These are phyloP conservation scores for Parascedosporium putredinis DNA, from an alignment of 2,329 filamentous ascomycete genomes.

Conservation along the genomic window DNA sequence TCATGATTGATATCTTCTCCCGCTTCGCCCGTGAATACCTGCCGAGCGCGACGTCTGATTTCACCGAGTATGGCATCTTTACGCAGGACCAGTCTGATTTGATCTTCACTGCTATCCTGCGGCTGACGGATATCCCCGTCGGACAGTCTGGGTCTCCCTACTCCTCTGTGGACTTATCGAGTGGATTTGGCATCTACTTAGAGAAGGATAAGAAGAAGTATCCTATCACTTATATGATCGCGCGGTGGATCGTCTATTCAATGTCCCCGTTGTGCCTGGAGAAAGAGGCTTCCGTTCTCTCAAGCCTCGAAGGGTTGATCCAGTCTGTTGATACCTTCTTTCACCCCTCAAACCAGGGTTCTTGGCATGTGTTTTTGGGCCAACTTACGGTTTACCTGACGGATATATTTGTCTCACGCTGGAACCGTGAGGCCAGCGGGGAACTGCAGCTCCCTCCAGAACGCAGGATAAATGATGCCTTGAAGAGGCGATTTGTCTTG, in stretches of 20 bases:
- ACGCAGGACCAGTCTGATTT: constrained; percentile 83
- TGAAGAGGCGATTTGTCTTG: constrained; percentile 83
- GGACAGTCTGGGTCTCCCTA: constrained; percentile 94
- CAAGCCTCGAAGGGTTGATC: constrained; percentile 80
- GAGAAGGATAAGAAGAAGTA: constrained; percentile 92
- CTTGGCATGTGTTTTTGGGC: constrained; percentile 81
- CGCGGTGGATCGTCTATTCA: constrained; percentile 86
- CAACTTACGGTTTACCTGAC: constrained; percentile 88
- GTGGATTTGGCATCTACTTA: constrained; percentile 74
- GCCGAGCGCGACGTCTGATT: constrained; percentile 62
- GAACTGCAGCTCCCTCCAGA: constrained; percentile 80
- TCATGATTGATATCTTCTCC: constrained; percentile 83
- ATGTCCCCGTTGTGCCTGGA: constrained; percentile 75
- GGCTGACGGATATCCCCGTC: constrained; percentile 89
- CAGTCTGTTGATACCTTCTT: constrained; percentile 98
- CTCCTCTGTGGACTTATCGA: constrained; percentile 69
- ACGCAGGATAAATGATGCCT: constrained; percentile 64
- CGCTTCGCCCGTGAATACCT: constrained; percentile 78
- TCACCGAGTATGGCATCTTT: constrained; percentile 81
- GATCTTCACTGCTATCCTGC: constrained; percentile 83
- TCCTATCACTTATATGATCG: constrained; percentile 82
- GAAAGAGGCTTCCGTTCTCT: constrained; percentile 67
- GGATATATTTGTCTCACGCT: constrained; percentile 94
- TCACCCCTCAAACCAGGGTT: constrained; percentile 90
- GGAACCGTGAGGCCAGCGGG: constrained; percentile 89